Evolutionary conservation across 2,329 filamentous ascomycete species (phyloP).

Genomic region (Fusarium lyarnte): DNA sequence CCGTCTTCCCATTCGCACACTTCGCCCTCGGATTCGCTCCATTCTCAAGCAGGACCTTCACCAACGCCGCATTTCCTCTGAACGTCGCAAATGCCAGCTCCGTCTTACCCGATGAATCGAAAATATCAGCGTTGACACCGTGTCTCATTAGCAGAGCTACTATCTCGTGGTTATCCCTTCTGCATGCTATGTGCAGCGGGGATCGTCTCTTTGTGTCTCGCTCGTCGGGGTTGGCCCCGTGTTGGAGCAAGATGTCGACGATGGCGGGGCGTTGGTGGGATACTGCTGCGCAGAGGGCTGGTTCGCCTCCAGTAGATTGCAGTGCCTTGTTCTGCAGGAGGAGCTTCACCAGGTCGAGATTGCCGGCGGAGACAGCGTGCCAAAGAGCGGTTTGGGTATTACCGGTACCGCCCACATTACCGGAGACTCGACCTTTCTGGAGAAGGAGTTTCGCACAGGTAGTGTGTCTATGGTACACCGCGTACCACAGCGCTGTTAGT

Average conservation of each 20-base stretch:
- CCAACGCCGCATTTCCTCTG: neutral
- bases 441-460: neutral
- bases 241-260: rapidly evolving
- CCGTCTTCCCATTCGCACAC: constrained; percentile 4
- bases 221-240: neutral
- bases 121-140: neutral
- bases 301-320: rapidly evolving
- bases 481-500: neutral
- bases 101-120: neutral
- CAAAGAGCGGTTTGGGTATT: neutral
- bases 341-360: neutral
- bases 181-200: neutral
- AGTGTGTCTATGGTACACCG: rapidly evolving
- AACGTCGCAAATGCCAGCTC: neutral
- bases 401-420: neutral
- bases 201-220: neutral
- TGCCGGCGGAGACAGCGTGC: neutral
- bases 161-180: neutral
- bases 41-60: neutral
- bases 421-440: neutral
- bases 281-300: neutral
- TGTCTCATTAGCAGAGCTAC: neutral
- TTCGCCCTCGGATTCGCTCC: neutral
- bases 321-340: neutral
- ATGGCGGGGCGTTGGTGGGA: rapidly evolving